These are phyloP conservation scores for Aspergillus carbonarius DNA, from an alignment of 2,329 filamentous ascomycete species.

Conservation along the genomic window DNA sequence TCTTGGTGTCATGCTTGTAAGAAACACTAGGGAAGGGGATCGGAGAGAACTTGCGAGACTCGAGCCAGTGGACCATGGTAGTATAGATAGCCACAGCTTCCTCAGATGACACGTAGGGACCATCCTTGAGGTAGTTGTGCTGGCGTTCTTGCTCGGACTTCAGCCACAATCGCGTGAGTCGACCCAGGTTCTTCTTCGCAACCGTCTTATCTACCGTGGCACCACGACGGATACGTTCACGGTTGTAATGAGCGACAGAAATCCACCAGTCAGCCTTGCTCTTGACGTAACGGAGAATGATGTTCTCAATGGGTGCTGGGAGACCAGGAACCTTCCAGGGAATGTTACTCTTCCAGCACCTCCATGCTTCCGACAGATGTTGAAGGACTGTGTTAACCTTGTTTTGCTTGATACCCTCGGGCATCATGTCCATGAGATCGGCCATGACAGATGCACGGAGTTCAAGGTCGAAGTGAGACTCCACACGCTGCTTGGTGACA, in stretches of 20 bases:
- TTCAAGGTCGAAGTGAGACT: slow-evolving; percentile 97
- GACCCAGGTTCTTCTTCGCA: slow-evolving; percentile 97
- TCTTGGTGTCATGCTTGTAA: slow-evolving; percentile 99
- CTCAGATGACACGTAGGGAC: slow-evolving; percentile 96
- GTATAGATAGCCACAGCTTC: slow-evolving; percentile 99
- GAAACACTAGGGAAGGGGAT: slow-evolving; percentile 99
- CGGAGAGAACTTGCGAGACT: slow-evolving; percentile 96
- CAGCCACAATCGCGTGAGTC: slow-evolving; percentile 90
- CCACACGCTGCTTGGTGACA: slow-evolving; percentile 97
- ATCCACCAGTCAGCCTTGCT: slow-evolving; percentile 99
- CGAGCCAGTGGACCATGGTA: slow-evolving; percentile 97
- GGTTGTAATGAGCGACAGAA: slow-evolving; percentile 97
- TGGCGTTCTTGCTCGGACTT: slow-evolving; percentile 98
- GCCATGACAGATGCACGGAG: slow-evolving; percentile 98
- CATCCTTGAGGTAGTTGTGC: slow-evolving; percentile 99
- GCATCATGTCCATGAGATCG: slow-evolving; percentile 99
- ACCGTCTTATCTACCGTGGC: slow-evolving; percentile 99
- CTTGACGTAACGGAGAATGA: slow-evolving; percentile 97
- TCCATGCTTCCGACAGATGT: slow-evolving; percentile 96
- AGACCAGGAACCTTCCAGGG: slow-evolving; percentile 98
- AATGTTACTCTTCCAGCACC: slow-evolving; percentile 99
- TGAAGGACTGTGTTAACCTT: slow-evolving; percentile 98
- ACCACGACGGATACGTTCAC: slow-evolving; percentile 91
- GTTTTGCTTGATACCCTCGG: slow-evolving; percentile 98
- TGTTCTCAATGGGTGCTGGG: slow-evolving; percentile 96